These are phyloP conservation scores for Lachancea cidri DNA, from an alignment of 805 yeast species.

Conservation along the genomic window DNA sequence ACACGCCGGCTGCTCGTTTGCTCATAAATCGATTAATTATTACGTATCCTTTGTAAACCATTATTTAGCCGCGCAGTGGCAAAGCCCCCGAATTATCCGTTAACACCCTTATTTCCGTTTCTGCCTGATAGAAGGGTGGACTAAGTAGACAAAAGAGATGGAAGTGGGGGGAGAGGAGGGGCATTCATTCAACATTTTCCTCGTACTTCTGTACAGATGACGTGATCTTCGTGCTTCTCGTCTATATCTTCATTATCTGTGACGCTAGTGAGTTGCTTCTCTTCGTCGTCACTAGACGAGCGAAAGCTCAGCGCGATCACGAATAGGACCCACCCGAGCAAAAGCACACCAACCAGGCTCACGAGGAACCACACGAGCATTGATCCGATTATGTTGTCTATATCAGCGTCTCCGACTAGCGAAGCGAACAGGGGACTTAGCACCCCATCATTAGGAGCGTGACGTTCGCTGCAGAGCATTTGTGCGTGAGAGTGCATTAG, in stretches of 20 bases:
- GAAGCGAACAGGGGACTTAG: conserved; percentile 5
- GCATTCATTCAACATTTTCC: background rate
- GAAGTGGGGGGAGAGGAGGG: too few species aligned
- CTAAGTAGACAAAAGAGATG: too few species aligned
- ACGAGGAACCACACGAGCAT: conserved; percentile 9
- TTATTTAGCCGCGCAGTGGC: background rate
- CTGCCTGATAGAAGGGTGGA: too few species aligned
- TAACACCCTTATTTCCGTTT: background rate
- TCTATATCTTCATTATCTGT: background rate
- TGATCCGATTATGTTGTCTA: conserved; percentile 6
- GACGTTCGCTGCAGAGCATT: conserved; percentile 7
- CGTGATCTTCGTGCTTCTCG: too few species aligned
- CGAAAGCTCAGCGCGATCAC: conserved; percentile 4
- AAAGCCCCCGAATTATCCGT: background rate
- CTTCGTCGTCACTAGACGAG: conserved; percentile 2
- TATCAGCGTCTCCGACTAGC: conserved; percentile 1
- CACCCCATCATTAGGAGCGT: conserved; percentile 4
- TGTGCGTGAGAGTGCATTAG: background rate
- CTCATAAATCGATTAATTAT: background rate
- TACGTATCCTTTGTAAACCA: background rate
- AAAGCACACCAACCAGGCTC: conserved; percentile 6
- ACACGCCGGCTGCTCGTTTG: too few species aligned
- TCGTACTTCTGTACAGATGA: background rate
- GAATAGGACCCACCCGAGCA: conserved; percentile 5
- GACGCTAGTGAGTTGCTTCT: background rate